Evolutionary conservation across 2,329 filamentous ascomycete species (phyloP).

Genomic region (Penicillium sp.): DNA sequence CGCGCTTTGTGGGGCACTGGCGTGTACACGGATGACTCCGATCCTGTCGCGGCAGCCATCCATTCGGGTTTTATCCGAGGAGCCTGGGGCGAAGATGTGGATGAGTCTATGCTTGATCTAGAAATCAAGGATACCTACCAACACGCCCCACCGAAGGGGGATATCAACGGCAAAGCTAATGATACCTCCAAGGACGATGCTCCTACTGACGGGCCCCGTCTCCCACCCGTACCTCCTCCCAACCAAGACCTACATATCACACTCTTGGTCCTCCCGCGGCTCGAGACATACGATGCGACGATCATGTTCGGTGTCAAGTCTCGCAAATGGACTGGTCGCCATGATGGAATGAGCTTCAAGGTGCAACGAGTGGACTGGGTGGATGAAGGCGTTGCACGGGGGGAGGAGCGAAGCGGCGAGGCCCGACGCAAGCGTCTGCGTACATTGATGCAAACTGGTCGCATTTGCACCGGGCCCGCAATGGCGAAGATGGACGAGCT

Average conservation of each 20-base stretch:
- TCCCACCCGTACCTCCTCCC: conserved; percentile 57
- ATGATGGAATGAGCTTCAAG: conserved; percentile 90
- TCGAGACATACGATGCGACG: conserved; percentile 76
- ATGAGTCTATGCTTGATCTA: conserved; percentile 67
- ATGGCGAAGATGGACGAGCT: conserved; percentile 42
- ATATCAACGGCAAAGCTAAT: conserved; percentile 11
- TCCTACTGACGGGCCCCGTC: conserved; percentile 33
- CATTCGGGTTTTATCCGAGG: conserved; percentile 92
- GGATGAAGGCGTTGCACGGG: conserved; percentile 63
- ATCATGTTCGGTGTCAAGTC: conserved; percentile 82
- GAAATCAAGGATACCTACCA: conserved; percentile 54
- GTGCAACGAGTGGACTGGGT: conserved; percentile 84
- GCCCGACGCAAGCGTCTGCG: conserved; percentile 55
- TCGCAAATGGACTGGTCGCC: conserved; percentile 73
- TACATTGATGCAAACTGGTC: conserved; percentile 47
- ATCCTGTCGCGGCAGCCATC: conserved; percentile 88
- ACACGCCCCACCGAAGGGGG: conserved; percentile 50
- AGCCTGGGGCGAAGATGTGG: conserved; percentile 80
- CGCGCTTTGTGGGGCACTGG: conserved; percentile 90
- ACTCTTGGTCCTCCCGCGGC: conserved; percentile 76
- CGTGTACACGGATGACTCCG: conserved; percentile 94
- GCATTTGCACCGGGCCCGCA: conserved; percentile 46
- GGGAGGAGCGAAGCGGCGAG: conserved; percentile 52
- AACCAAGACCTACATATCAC: conserved; percentile 86
- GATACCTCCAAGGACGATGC: conserved; percentile 13